Evolutionary conservation across 2,329 filamentous ascomycete genomes (phyloP), one percentile per base, ranked within the genome.

Genomic region (Sporothrix protearum): DNA sequence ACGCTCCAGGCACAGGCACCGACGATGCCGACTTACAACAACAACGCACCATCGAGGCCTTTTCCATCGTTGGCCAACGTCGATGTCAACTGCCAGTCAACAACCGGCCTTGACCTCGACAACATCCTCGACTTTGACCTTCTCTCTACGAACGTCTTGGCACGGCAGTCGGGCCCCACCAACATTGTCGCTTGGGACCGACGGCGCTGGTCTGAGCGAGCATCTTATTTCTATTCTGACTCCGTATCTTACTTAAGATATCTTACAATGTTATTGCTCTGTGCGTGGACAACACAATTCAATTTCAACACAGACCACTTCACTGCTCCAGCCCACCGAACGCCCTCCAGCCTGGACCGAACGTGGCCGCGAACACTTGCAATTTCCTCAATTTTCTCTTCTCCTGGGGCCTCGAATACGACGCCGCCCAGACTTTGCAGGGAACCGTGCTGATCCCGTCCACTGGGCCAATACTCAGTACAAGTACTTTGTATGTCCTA

Each of bases 151-250:
- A 61, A 63, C 68, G 22, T 47, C 16, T 39, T 53, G 68, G 68
- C 68, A 69, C 36, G 59, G 68, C 68, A 69, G 30, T 53, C 51
- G 68, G 42, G 14, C 51, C 51, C 68, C 68, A 69, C 68, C 33
- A 19, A 22, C 25, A 6, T 69, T 25, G 49, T 59, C 36, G 45
- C 68, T 69, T 69, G 68, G 51, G 68, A 47, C 51, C 45, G 22
- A 57, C 28, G 53, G 53, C 28, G 28, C 28, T 57, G 28, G n/a
- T 57, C 53, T 19, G 25, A 57, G 28, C 28, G 57, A 61, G 57
- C 16, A 30, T 68, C 33, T 16, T 55, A 33, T 53, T 30, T 42
- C 59, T 63, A 25, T 42, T 25, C n/a, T n/a, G n/a, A n/a, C n/a
- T n/a, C n/a, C n/a, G n/a, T n/a, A n/a, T n/a, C n/a, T n/a, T n/a